These are phyloP conservation scores for Cymodocea nodosa DNA, from an alignment of 116 monocot genomes.

Conservation along the genomic window DNA sequence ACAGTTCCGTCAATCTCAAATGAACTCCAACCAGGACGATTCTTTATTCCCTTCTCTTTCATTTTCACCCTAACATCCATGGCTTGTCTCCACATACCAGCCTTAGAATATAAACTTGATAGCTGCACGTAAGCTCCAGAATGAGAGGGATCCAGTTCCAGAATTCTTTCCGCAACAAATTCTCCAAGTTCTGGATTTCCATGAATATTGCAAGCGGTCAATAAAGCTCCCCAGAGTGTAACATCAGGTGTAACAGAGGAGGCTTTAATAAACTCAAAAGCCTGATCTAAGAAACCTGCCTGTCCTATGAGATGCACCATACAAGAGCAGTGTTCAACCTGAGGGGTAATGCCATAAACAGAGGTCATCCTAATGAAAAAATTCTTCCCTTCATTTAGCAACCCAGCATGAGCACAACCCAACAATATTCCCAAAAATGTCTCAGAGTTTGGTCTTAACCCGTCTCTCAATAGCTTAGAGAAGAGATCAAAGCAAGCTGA, in stretches of 20 bases:
- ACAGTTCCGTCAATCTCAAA: conserved; percentile 3
- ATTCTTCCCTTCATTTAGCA: conserved; percentile 6
- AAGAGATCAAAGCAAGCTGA: conserved; percentile 36
- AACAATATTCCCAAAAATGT: conserved; percentile 10
- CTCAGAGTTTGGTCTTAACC: conserved; percentile 1
- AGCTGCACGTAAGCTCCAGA: conserved; percentile 50
- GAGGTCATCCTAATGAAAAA: conserved; percentile 8
- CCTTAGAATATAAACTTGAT: conserved; percentile 61
- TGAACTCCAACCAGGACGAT: conserved; percentile 11
- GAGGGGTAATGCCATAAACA: conserved; percentile 9
- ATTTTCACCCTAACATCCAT: conserved; percentile 39
- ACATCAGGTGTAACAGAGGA: conserved; percentile 6
- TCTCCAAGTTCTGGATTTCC: conserved; percentile 20
- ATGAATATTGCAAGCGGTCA: conserved; percentile 11
- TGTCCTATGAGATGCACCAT: conserved; percentile 50
- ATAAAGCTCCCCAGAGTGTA: conserved; percentile 24
- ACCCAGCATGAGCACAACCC: conserved; percentile 15
- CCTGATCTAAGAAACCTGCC: conserved; percentile 17
- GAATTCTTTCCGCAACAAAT: conserved; percentile 29
- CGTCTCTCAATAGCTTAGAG: not conserved
- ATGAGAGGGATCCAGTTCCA: conserved; percentile 44
- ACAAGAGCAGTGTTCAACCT: conserved; percentile 27
- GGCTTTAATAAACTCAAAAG: conserved; percentile 1
- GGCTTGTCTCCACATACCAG: conserved; percentile 33
- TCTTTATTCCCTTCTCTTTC: conserved; percentile 30